These are phyloP conservation scores for Yamadazyma nakazawae DNA, from an alignment of 805 yeast genomes.

Conservation along the genomic window DNA sequence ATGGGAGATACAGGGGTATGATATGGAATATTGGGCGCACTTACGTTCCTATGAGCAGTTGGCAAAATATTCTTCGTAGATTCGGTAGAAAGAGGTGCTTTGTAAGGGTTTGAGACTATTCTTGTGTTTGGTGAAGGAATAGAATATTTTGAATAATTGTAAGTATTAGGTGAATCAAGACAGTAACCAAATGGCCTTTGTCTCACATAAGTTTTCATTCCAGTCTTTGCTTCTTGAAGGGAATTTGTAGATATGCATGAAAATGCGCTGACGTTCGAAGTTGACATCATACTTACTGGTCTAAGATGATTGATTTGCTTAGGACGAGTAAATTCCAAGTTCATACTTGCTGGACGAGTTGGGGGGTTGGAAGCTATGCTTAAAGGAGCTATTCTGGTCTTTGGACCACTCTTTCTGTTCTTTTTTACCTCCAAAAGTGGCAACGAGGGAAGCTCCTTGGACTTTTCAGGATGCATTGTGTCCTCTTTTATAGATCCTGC, in stretches of 20 bases:
- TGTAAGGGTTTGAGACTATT: conserved; percentile 5
- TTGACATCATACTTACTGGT: conserved; percentile 11
- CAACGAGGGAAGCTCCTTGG: conserved; percentile 4
- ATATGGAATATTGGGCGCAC: background rate
- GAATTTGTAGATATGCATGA: conserved; percentile 6
- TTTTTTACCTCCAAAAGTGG: conserved; percentile 3
- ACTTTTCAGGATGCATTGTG: background rate
- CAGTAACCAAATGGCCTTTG: conserved; percentile 28
- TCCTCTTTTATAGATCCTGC: background rate
- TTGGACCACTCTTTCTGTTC: background rate
- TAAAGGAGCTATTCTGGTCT: background rate
- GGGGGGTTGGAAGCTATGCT: conserved; percentile 1
- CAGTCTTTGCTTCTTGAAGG: conserved; percentile 13
- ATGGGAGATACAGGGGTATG: background rate
- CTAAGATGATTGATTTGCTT: background rate
- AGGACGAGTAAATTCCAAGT: background rate
- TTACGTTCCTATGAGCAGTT: background rate
- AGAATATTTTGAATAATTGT: conserved; percentile 12
- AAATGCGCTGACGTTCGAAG: conserved; percentile 5
- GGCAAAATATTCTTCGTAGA: background rate
- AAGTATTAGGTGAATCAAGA: conserved; percentile 24
- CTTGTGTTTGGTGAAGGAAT: background rate
- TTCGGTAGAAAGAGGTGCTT: background rate
- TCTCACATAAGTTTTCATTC: conserved; percentile 18
- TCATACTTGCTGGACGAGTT: conserved; percentile 7